Base-by-base conservation (phyloP, 345 rosid genomes). In the Gynandropsis gynandra region DNA sequence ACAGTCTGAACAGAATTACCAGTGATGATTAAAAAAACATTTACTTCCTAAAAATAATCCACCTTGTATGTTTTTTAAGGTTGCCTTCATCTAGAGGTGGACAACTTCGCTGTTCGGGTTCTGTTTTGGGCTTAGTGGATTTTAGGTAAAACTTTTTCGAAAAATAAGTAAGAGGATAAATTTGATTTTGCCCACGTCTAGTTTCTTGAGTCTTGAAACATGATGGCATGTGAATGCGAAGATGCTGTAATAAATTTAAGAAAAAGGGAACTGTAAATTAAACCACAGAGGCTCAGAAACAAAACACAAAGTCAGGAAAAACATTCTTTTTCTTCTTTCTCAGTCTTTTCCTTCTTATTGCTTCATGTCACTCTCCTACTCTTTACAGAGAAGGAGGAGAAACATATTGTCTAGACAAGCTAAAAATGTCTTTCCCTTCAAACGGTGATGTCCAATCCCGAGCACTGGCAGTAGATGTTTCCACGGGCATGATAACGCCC, bases 371-470 rank as follows among this genome's bases (percentile, higher is more conserved):
- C 57, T 60, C 66, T 62, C 41, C 62, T 51, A 58, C 74, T 57
- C 81, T 78, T 78, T 63, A 85, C 72, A 77, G 90, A 35, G n/a
- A n/a, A n/a, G 87, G 75, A 43, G 94, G 92, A 76, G 86, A 74
- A 57, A 69, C 92, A 73, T 74, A 85, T 80, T 74, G 84, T 68
- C 88, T 85, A 29, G 97, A 82, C 72, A 89, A 67, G 64, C 84
- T 78, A 77, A 89, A 82, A n/a, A 89, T 77, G 69, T 89, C 97
- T 47, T 75, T 74, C 67, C 83, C 97, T 69, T 77, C 95, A 59
- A 89, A 89, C 5, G 97, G 97, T 3, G 97, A 89, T 4, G 83
- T 79, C 97, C 97, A 89, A 15, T 85, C 97, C 10, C 62, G 78
- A 7, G 83, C 70, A 16, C 72, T 70, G 1, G 76, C 62, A 7